Conservation (phyloP, 257 asterid species). For the Solanum bukasovii region DNA sequence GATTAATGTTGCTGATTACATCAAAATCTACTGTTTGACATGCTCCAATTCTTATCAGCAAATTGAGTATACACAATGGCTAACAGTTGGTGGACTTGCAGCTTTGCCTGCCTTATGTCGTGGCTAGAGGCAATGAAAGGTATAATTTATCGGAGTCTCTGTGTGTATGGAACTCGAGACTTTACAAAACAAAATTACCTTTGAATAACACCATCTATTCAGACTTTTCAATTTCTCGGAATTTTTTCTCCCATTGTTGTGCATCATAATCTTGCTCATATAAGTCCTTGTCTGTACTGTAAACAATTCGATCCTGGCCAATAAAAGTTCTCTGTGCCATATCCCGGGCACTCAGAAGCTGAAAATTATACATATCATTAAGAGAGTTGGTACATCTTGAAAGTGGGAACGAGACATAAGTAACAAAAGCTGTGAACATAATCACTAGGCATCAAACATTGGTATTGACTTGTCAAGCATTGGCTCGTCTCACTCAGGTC, state of each 20-base stretch:
- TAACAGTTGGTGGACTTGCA: background rate
- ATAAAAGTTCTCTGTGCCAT: slow-evolving; percentile 86
- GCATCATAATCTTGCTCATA: slow-evolving; percentile 70
- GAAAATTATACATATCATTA: background rate
- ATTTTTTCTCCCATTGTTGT: slow-evolving; percentile 68
- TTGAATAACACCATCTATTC: slow-evolving; percentile 10
- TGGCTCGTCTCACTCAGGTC: background rate
- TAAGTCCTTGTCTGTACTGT: slow-evolving; percentile 74
- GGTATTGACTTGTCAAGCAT: background rate
- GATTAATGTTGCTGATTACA: background rate
- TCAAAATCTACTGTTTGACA: background rate
- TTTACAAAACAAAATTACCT: background rate
- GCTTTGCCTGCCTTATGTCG: background rate
- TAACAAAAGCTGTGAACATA: background rate
- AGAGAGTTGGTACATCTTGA: background rate
- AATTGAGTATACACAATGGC: background rate
- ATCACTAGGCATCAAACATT: background rate
- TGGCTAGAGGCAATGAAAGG: background rate
- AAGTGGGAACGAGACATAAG: background rate
- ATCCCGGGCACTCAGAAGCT: slow-evolving; percentile 91
- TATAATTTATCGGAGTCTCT: background rate
- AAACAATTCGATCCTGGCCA: slow-evolving; percentile 74
- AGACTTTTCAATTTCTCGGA: slow-evolving; percentile 61
- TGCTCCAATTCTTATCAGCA: background rate
- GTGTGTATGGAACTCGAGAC: background rate